Evolutionary conservation across 2,329 filamentous ascomycete genomes (phyloP).

Genomic region (Didymella segeticola): DNA sequence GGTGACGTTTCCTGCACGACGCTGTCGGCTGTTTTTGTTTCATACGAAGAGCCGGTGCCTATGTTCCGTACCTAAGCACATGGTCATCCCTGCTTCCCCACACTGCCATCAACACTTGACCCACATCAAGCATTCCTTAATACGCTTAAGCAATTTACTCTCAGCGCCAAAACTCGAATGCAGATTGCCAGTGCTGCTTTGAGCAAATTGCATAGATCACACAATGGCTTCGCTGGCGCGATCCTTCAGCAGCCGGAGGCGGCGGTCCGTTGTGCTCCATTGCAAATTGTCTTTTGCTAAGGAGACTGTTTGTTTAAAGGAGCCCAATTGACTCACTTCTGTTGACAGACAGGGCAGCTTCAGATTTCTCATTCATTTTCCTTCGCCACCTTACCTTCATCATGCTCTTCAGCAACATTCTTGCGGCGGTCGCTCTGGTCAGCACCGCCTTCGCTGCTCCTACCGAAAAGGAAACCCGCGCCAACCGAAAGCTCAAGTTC

Average conservation of each 20-base stretch:
- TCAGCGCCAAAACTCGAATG: neutral
- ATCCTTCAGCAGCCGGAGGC: neutral
- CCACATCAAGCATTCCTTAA: constrained; percentile 13
- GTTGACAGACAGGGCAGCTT: constrained; percentile 8
- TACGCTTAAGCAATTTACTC: constrained; percentile 15
- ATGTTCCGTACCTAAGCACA: neutral
- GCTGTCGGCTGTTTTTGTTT: constrained; percentile 11
- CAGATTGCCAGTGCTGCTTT: neutral
- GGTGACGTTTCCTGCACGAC: constrained; percentile 1
- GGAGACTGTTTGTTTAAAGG: constrained; percentile 5
- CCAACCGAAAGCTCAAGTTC: constrained; percentile 43
- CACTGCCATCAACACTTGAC: constrained; percentile 2
- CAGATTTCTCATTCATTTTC: constrained; percentile 9
- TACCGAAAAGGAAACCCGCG: constrained; percentile 32
- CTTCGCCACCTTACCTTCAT: neutral
- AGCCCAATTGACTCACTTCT: neutral
- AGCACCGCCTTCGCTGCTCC: constrained; percentile 40
- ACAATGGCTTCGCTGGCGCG: neutral
- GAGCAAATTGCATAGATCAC: constrained; percentile 2
- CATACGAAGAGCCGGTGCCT: constrained; percentile 1
- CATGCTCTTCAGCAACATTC: constrained; percentile 43
- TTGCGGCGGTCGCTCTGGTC: constrained; percentile 37
- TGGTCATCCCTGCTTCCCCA: constrained; percentile 14
- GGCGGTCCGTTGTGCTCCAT: constrained; percentile 3
- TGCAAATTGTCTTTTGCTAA: neutral